These are phyloP conservation scores for Eucalyptus pumila DNA, from an alignment of 345 rosid genomes.

Conservation along the genomic window DNA sequence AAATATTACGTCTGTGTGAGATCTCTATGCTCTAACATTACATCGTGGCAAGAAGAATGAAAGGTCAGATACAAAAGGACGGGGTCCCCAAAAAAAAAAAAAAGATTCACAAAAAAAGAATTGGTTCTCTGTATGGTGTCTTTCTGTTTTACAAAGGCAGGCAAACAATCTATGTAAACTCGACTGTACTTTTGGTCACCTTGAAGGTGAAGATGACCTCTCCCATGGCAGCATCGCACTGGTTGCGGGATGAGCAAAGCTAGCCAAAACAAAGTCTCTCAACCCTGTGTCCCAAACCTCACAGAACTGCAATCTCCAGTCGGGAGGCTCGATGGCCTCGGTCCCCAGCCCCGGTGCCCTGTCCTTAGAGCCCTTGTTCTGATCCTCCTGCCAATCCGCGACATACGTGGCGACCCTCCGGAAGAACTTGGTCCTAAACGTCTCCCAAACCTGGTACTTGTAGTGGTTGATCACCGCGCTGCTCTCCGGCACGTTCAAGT, in stretches of 20 bases:
- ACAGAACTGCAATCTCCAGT: conserved; percentile 79
- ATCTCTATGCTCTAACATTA: conserved; percentile 7
- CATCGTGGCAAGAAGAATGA: neutral
- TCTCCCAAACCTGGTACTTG: conserved; percentile 97
- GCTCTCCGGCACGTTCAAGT: conserved; percentile 58
- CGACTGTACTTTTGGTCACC: neutral
- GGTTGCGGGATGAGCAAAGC: conserved; percentile 55
- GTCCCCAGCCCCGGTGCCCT: conserved; percentile 96
- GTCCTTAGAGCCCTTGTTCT: conserved; percentile 86
- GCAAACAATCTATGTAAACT: neutral
- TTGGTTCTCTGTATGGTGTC: neutral
- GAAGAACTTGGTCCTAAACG: conserved; percentile 76
- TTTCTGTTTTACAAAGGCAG: neutral
- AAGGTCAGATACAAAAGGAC: neutral
- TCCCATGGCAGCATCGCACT: conserved; percentile 77
- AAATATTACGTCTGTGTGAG: conserved; percentile 24
- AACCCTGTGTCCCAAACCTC: conserved; percentile 96
- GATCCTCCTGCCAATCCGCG: conserved; percentile 84
- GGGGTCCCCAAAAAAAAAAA: neutral
- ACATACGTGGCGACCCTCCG: conserved; percentile 96
- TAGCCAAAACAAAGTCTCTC: conserved; percentile 66
- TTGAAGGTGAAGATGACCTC: conserved; percentile 17
- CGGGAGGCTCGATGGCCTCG: conserved; percentile 65
- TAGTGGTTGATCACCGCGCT: conserved; percentile 73
- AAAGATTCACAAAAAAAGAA: neutral